These are phyloP conservation scores for Colletotrichum tofieldiae DNA, from an alignment of 2,329 filamentous ascomycete species.

Conservation along the genomic window DNA sequence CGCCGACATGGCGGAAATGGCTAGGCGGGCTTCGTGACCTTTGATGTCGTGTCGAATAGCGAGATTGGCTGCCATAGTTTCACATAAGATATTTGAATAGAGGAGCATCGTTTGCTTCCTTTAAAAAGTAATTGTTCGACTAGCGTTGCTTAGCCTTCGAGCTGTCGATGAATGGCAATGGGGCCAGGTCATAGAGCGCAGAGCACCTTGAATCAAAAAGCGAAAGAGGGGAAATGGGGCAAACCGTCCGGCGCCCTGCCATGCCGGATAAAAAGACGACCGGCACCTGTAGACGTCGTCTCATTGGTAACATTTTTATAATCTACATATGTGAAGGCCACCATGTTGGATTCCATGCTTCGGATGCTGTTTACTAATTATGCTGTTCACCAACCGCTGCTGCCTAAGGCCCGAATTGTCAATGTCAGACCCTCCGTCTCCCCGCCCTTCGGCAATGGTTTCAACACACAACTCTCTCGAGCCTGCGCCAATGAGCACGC, in stretches of 20 bases:
- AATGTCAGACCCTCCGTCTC: neutral
- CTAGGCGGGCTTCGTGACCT: neutral
- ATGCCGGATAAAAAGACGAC: neutral
- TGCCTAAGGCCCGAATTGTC: neutral
- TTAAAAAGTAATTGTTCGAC: too few species aligned
- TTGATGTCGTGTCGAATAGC: neutral
- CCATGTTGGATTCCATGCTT: neutral
- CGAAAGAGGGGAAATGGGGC: neutral
- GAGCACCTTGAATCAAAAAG: too few species aligned
- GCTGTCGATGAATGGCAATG: too few species aligned
- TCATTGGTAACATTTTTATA: neutral
- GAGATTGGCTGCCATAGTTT: neutral
- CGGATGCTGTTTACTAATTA: neutral
- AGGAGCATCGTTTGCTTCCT: neutral
- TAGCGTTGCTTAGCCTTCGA: too few species aligned
- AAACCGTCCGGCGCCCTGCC: neutral
- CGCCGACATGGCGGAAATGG: too few species aligned
- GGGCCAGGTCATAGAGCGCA: too few species aligned
- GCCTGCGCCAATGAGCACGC: neutral
- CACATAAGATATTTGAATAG: neutral
- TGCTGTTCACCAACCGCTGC: too few species aligned
- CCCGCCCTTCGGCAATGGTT: neutral
- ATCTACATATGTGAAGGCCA: too few species aligned
- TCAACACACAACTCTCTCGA: neutral
- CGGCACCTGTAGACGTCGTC: too few species aligned